These are phyloP conservation scores for Cicer yamashitae DNA, from an alignment of 306 rosid species.

Conservation along the genomic window DNA sequence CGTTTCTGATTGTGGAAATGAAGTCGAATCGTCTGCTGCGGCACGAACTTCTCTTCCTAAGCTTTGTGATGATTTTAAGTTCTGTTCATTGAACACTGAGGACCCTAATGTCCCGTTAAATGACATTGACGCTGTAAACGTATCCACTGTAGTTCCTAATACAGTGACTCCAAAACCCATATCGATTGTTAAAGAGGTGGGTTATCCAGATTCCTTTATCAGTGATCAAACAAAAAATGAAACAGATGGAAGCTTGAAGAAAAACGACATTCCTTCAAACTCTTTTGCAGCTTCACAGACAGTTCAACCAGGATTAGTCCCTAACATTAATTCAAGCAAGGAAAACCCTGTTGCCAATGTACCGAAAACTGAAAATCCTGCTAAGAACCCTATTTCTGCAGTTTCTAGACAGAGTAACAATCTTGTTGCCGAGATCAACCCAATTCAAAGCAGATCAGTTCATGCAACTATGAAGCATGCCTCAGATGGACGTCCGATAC, in stretches of 20 bases:
- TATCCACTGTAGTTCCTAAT: slow-evolving; percentile 25
- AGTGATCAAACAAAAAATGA: slow-evolving; percentile 40
- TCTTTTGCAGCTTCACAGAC: slow-evolving; percentile 43
- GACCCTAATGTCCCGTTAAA: slow-evolving; percentile 70
- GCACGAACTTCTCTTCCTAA: slow-evolving; percentile 39
- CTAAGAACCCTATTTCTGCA: slow-evolving; percentile 45
- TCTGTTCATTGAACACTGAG: slow-evolving; percentile 67
- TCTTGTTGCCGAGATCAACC: slow-evolving; percentile 35
- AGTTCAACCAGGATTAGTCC: slow-evolving; percentile 32
- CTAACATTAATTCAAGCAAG: slow-evolving; percentile 44
- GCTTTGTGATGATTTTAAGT: slow-evolving; percentile 39
- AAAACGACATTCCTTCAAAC: slow-evolving; percentile 49
- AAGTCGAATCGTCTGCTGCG: slow-evolving; percentile 38
- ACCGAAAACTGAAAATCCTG: slow-evolving; percentile 48
- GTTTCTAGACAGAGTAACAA: slow-evolving; percentile 55
- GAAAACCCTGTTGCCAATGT: slow-evolving; percentile 46
- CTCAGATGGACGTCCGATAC: slow-evolving; percentile 48
- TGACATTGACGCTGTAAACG: slow-evolving; percentile 46
- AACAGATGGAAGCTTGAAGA: slow-evolving; percentile 49
- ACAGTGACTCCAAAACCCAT: slow-evolving; percentile 34
- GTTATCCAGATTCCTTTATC: slow-evolving; percentile 40
- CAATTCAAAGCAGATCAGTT: slow-evolving; percentile 51
- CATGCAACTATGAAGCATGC: slow-evolving; percentile 50
- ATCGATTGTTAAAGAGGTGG: slow-evolving; percentile 43
- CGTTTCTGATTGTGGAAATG: slow-evolving; percentile 48